Base-by-base conservation (phyloP, 23 red algal genomes). In the Cyanidioschyzon merolae region DNA sequence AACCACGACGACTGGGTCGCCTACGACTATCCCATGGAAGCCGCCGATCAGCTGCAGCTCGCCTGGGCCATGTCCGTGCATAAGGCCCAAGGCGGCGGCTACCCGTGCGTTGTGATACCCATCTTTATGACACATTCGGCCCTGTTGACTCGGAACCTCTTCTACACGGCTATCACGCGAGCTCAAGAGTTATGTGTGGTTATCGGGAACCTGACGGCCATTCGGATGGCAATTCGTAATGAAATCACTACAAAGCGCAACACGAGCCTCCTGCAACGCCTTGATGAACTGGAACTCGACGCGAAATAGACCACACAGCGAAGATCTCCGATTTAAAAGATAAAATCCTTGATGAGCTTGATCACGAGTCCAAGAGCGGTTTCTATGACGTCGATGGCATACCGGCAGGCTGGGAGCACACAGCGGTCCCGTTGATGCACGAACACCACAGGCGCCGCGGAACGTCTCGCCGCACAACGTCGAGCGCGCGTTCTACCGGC, bases 51-150 rank as follows among this genome's bases (percentile, higher is more conserved):
- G 15, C 50, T 81, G 7, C 68, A 67, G 39, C 78, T 71, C 39
- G 78, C 78, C 39, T 81, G 68, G 36, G 78, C 78, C 0, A 24
- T 81, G 7, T 59, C 78, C 29, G 78, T 81, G 7, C 78, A 81
- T n/a, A 81, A 81, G 32, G 59, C 78, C n/a, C 78, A 81, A 58
- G 78, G 59, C 27, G n/a, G 57, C 59, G 78, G 59, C 7, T 81
- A 59, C 59, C 78, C 78, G 0, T 40, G 59, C 2, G 78, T 81
- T 57, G 38, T 81, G 16, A 1, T 81, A 32, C 37, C 50, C 1
- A 25, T 81, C 1, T 81, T 81, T 68, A 67, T 50, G 27, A 57
- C 68, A 50, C 78, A 81, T 27, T 81, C 54, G 25, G 34, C 54
- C 39, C 38, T 81, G 41, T 57, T 81, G 38, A 50, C 34, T 34